Conservation (phyloP, 1,284 basidiomycete species). For the Pisolithus thermaeus region DNA sequence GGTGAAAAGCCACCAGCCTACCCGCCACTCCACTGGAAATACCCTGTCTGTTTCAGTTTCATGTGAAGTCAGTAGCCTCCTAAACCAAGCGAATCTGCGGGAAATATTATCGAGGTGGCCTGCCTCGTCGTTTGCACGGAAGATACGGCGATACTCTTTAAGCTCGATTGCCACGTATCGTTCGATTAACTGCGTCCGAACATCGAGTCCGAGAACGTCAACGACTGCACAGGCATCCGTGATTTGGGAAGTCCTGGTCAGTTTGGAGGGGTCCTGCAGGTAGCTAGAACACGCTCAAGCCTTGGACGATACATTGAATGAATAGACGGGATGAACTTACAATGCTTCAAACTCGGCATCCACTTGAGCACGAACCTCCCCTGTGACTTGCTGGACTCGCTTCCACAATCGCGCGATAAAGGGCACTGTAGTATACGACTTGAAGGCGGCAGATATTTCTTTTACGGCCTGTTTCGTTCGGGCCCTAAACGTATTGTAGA, state of each 20-base stretch:
- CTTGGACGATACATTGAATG: conserved; percentile 4
- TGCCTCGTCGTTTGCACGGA: conserved; percentile 86
- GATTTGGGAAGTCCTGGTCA: conserved; percentile 58
- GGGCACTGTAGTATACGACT: conserved; percentile 67
- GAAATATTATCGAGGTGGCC: conserved; percentile 96
- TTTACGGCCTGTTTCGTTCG: conserved; percentile 66
- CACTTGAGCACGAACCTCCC: conserved; percentile 68
- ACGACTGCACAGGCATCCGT: conserved; percentile 78
- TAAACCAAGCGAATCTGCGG: conserved; percentile 93
- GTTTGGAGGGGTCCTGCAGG: conserved; percentile 69
- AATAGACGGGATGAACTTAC: conserved; percentile 42
- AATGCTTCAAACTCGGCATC: conserved; percentile 88
- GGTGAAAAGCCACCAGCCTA: conserved; percentile 72
- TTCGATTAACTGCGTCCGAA: conserved; percentile 76
- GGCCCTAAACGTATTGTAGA: conserved; percentile 4
- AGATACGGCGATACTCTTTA: conserved; percentile 95
- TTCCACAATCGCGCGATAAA: conserved; percentile 74
- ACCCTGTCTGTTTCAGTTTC: conserved; percentile 81
- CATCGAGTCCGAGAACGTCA: conserved; percentile 82
- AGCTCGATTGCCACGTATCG: conserved; percentile 89
- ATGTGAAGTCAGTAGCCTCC: conserved; percentile 83
- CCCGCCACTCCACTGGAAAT: conserved; percentile 81
- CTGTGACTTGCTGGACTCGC: conserved; percentile 75
- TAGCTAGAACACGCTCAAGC: conserved; percentile 44
- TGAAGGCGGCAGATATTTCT: conserved; percentile 76